Evolutionary conservation across 441 rosid genomes (phyloP), one percentile per base, ranked within the genome.

Genomic region (Pelargonium myrrhifolium): DNA sequence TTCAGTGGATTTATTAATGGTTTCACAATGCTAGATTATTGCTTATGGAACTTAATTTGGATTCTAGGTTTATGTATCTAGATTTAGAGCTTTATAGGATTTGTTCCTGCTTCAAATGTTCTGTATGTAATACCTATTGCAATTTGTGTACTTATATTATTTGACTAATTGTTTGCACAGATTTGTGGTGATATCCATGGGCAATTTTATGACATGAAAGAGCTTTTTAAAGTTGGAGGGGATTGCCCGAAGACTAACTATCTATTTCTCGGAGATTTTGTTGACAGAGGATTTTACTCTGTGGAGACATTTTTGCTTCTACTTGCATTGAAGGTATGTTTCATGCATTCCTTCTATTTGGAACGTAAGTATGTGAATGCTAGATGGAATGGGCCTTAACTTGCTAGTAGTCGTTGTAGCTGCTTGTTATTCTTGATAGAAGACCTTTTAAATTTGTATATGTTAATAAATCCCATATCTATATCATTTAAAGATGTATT

Each of bases 121-220:
- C 5, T 49, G 56, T 49, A 14, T 6, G 56, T 49, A 28, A 67
- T 55, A 69, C 22, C 28, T 21, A 17, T 55, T 69, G 28, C 17
- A 35, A 21, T 59, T 62, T 28, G 39, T n/a, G 24, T 65, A 59
- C 68, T 72, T 11, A 70, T 66, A 21, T 35, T 56, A 9, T 4
- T 73, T 67, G 26, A 53, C 31, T 68, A 14, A 35, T 70, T 26
- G 70, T 15, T 40, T 53, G 49, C 53, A 17, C 74, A 92, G 98
- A 88, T 92, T 78, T 92, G 96, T 51, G 98, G 98, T 71, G 98
- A 92, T 74, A 88, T 92, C 58, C 98, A 92, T 64, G 96, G 98
- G 26, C 98, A 92, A 78, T 92, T 92, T 75, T 92, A 85, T 78
- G 98, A 92, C 75, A 81, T 92, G 98, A 88, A 88, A 76, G 98